Percentiles rank a stretch among this genome's conserved stretches.
phyloP scores from a whole-genome alignment of 371 early-diverging fungal species.

The Mortierella sp. region DNA sequence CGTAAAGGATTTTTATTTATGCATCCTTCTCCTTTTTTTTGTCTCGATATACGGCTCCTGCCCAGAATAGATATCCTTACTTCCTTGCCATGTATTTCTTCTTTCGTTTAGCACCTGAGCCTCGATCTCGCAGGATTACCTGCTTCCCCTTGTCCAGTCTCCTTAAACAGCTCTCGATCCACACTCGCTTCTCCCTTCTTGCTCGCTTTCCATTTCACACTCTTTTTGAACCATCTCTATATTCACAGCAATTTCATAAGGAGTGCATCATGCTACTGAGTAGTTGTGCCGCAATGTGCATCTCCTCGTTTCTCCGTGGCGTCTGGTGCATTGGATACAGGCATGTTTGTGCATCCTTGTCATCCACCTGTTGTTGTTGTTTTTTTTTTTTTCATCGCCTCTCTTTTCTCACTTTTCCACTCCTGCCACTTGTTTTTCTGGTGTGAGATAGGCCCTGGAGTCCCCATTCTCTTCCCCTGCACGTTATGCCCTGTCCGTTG shows the following conservation, averaged over 20 bases:
- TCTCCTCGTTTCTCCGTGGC: not conserved
- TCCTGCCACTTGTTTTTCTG: not conserved
- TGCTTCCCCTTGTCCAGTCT: not conserved
- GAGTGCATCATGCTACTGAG: not conserved
- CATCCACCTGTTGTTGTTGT: not conserved
- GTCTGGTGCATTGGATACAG: not conserved
- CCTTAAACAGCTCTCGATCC: not conserved
- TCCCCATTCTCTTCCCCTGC: not conserved
- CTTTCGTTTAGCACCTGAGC: not conserved
- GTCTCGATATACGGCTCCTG: not conserved
- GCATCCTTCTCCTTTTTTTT: not conserved
- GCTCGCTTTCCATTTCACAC: not conserved
- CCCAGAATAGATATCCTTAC: not conserved
- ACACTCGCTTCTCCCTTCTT: not conserved
- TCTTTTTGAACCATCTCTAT: not conserved
- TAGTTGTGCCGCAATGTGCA: not conserved
- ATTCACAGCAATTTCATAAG: not conserved
- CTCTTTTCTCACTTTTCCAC: not conserved
- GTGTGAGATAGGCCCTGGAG: not conserved
- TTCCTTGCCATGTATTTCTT: constrained; percentile 7
- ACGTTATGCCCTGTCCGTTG: not conserved
- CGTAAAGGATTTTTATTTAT: not conserved
- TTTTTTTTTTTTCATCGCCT: not conserved
- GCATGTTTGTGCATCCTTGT: not conserved
- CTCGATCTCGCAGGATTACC: not conserved